Percentiles rank a stretch among this genome's conserved stretches.
phyloP scores from a whole-genome alignment of 768 basidiomycete genomes.

The Kwoniella sp. region DNA sequence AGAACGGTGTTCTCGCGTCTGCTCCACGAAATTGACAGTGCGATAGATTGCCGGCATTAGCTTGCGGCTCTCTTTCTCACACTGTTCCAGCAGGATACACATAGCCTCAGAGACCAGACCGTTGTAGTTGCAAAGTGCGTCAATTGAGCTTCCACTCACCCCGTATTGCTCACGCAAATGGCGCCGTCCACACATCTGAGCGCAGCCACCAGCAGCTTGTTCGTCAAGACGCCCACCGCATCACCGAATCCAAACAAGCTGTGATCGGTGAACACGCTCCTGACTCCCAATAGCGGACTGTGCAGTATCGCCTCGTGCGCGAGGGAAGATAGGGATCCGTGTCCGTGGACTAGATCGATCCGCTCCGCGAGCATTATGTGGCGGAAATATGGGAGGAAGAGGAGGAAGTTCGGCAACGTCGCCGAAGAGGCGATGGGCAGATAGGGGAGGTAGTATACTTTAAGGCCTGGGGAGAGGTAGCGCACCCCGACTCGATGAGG shows the following conservation, averaged over 20 bases:
- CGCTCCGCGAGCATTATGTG: conserved; percentile 83
- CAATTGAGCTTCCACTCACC: conserved; percentile 61
- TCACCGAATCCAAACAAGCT: conserved; percentile 95
- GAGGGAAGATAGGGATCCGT: conserved; percentile 84
- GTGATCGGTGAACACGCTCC: conserved; percentile 95
- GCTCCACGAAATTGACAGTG: too few relatives aligned
- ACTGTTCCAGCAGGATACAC: too few relatives aligned
- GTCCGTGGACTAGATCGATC: conserved; percentile 84
- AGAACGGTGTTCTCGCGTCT: conserved; percentile 98
- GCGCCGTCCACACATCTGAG: conserved; percentile 89
- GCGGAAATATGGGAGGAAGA: conserved; percentile 86
- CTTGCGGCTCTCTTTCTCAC: neutral
- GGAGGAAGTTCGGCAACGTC: conserved; percentile 91
- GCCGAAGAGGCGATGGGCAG: conserved; percentile 81
- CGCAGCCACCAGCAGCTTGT: conserved; percentile 85
- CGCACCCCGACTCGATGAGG: conserved; percentile 83
- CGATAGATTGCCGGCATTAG: too few relatives aligned
- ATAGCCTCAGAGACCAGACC: neutral
- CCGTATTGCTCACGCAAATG: conserved; percentile 95
- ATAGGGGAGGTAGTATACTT: conserved; percentile 93
- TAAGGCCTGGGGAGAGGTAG: conserved; percentile 73
- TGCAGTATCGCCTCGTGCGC: conserved; percentile 93
- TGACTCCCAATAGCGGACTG: conserved; percentile 73
- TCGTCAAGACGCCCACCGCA: conserved; percentile 94
- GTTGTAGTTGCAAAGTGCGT: neutral